Percentiles rank a stretch among this genome's conserved stretches.
Conservation (phyloP, 331 rosid species). For the Dryas integrifolia region DNA sequence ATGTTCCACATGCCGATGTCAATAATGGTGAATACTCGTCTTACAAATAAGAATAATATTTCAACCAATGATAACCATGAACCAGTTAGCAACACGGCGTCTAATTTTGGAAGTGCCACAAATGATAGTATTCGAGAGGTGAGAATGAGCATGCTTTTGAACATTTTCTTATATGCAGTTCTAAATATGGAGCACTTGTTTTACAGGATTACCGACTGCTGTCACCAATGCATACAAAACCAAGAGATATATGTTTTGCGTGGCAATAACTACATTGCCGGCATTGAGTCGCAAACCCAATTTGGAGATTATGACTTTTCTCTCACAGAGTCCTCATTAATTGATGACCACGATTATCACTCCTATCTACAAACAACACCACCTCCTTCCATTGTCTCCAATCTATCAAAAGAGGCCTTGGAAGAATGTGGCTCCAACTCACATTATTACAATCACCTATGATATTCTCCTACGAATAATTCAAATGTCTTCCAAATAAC, state of each 20-base stretch:
- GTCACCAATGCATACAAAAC: neutral
- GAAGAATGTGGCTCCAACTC: no score
- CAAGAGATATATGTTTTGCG: neutral
- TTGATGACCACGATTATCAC: neutral
- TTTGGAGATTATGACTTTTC: neutral
- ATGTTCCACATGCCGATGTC: neutral
- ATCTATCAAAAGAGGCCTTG: no score
- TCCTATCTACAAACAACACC: no score
- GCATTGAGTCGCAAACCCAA: neutral
- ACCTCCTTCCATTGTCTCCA: no score
- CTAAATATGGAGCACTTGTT: neutral
- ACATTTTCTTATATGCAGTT: neutral
- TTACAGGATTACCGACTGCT: neutral
- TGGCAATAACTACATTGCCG: neutral
- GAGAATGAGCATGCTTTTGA: neutral
- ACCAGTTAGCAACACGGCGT: neutral
- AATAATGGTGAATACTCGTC: neutral
- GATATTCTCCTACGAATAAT: no score
- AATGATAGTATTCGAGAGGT: slow-evolving; percentile 9
- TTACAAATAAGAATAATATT: neutral
- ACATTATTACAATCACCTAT: no score
- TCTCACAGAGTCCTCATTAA: neutral
- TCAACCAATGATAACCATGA: neutral
- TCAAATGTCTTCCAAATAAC: no score
- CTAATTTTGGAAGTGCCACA: neutral